Evolutionary conservation across 202 grass and related monocot species (phyloP).

Genomic region (Panicum hallii): DNA sequence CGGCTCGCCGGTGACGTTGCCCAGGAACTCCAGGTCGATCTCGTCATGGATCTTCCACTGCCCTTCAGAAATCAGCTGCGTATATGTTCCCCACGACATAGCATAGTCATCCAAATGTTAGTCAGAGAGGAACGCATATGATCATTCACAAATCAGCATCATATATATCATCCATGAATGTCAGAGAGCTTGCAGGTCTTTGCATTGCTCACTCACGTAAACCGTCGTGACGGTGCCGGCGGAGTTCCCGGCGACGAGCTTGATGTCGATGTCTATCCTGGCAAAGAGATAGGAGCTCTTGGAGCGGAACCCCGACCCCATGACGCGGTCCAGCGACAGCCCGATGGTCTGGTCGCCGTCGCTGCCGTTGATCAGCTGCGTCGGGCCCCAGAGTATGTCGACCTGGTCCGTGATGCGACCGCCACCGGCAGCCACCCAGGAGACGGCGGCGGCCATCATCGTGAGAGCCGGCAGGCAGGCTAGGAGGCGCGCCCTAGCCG

Average conservation of each 20-base stretch:
- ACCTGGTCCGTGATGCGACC: conserved; percentile 36
- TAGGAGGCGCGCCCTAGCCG: conserved; percentile 42
- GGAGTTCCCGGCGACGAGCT: conserved; percentile 53
- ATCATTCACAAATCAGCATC: neutral
- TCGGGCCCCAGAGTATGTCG: conserved; percentile 44
- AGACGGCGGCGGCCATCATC: conserved; percentile 1
- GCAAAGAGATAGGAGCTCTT: conserved; percentile 50
- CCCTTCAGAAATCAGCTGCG: conserved; percentile 56
- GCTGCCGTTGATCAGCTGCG: conserved; percentile 37
- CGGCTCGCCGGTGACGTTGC: conserved; percentile 62
- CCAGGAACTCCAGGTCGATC: conserved; percentile 81
- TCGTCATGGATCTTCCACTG: conserved; percentile 68
- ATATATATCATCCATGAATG: neutral
- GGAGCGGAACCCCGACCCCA: conserved; percentile 55
- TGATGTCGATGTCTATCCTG: conserved; percentile 53
- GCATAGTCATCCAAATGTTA: neutral
- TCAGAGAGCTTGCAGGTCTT: neutral
- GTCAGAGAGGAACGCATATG: neutral
- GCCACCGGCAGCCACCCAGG: conserved; percentile 31
- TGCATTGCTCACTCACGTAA: conserved; percentile 43
- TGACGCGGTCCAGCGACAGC: conserved; percentile 40
- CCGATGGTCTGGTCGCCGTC: conserved; percentile 45
- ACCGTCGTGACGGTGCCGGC: conserved; percentile 64
- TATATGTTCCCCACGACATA: neutral
- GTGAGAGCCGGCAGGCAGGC: conserved; percentile 40